These are phyloP conservation scores for Kluyveromyces lactis DNA, from an alignment of 805 yeast genomes.

Conservation along the genomic window DNA sequence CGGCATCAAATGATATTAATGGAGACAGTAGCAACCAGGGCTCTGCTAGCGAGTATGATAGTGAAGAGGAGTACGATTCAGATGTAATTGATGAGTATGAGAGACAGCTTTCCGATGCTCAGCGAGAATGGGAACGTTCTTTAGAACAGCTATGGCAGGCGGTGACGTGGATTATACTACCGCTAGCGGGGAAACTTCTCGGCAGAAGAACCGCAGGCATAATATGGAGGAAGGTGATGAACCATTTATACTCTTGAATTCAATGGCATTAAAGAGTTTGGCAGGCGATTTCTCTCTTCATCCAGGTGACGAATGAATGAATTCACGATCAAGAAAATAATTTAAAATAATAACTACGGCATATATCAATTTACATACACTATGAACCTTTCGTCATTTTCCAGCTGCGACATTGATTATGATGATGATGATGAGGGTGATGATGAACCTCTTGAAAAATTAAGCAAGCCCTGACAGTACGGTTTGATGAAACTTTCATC, in stretches of 20 bases:
- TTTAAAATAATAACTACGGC: no score
- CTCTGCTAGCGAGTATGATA: conserved; percentile 3
- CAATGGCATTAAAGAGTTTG: no score
- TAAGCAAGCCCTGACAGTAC: neutral
- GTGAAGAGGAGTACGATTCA: conserved; percentile 10
- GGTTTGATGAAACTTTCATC: neutral
- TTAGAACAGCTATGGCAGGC: conserved; percentile 50
- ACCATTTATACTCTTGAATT: conserved; percentile 5
- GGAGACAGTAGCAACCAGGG: no score
- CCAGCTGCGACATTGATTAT: no score
- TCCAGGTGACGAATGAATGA: no score
- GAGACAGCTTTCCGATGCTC: conserved; percentile 37
- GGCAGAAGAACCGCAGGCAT: conserved; percentile 51
- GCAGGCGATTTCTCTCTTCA: no score
- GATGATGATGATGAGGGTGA: no score
- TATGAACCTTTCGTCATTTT: no score
- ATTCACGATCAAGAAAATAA: no score
- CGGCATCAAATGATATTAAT: no score
- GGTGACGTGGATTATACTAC: conserved; percentile 51
- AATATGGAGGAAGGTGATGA: conserved; percentile 23
- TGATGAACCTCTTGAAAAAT: neutral
- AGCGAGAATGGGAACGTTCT: conserved; percentile 69
- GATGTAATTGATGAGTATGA: conserved; percentile 15
- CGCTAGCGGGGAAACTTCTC: conserved; percentile 55
- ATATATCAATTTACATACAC: no score